Evolutionary conservation across 2,329 filamentous ascomycete species (phyloP).

Genomic region (Fusarium longipes): DNA sequence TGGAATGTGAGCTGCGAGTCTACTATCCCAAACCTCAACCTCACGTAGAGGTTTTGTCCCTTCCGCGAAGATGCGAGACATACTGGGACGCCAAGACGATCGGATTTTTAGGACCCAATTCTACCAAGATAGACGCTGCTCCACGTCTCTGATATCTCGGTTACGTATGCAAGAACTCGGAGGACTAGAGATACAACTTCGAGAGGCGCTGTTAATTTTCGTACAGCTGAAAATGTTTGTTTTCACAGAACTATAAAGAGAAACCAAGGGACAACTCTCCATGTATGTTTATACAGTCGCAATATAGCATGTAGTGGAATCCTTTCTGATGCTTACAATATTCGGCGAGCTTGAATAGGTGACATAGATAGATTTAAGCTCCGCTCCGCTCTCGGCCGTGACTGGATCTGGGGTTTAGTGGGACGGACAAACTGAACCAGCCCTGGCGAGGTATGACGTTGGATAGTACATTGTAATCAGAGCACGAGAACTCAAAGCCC

Average conservation of each 20-base stretch:
- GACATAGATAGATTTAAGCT: slow-evolving; percentile 17
- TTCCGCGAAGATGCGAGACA: slow-evolving; percentile 53
- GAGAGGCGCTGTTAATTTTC: slow-evolving; percentile 51
- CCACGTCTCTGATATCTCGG: slow-evolving; percentile 53
- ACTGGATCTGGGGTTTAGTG: slow-evolving; percentile 22
- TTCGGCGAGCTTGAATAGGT: slow-evolving; percentile 43
- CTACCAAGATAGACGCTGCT: slow-evolving; percentile 50
- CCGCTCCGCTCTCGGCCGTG: slow-evolving; percentile 27
- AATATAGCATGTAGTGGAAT: neutral
- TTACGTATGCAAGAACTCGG: slow-evolving; percentile 53
- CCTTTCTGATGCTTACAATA: neutral
- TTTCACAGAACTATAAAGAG: neutral
- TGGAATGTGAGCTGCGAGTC: slow-evolving; percentile 45
- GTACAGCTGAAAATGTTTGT: neutral
- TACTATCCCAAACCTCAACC: slow-evolving; percentile 51
- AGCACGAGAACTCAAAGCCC: neutral
- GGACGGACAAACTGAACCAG: slow-evolving; percentile 1
- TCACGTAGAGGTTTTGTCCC: slow-evolving; percentile 51
- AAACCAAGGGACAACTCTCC: too few species aligned
- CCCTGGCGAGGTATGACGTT: neutral
- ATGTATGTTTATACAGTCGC: neutral
- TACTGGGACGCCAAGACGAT: slow-evolving; percentile 50
- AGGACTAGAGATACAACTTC: slow-evolving; percentile 53
- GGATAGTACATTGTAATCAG: too few species aligned
- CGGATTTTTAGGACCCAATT: slow-evolving; percentile 52